Percentiles rank a stretch among this genome's conserved stretches.
phyloP scores from a whole-genome alignment of 345 rosid species.

The Aurinia saxatilis region DNA sequence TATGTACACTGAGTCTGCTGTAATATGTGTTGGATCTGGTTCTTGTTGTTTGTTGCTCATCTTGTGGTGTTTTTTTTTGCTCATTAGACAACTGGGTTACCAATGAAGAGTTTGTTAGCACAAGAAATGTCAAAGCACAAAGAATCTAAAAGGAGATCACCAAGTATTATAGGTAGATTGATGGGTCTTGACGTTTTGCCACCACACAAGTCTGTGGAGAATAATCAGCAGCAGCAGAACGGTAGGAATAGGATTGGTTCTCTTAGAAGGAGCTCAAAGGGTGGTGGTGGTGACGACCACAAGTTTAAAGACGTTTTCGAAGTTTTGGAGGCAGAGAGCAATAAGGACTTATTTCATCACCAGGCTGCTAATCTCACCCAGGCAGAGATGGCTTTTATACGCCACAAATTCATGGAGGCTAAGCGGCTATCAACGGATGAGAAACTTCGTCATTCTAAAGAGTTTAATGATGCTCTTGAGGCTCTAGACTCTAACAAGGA shows the following conservation, averaged over 20 bases:
- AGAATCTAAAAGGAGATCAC: constrained; percentile 64
- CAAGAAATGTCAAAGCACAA: constrained; percentile 78
- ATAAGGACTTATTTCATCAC: constrained; percentile 25
- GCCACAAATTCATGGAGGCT: constrained; percentile 69
- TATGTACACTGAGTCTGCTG: background rate
- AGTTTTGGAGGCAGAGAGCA: constrained; percentile 57
- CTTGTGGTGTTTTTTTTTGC: background rate
- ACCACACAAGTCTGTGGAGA: no score
- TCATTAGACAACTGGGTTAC: constrained; percentile 28
- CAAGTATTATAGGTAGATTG: constrained; percentile 76
- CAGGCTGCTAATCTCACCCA: constrained; percentile 36
- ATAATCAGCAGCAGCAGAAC: constrained; percentile 38
- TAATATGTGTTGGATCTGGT: background rate
- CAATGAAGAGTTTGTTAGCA: constrained; percentile 66
- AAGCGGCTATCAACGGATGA: constrained; percentile 70
- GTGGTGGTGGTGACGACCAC: no score
- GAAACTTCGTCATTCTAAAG: constrained; percentile 64
- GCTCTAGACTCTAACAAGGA: constrained; percentile 76
- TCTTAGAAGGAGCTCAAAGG: constrained; percentile 58
- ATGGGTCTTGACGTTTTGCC: constrained; percentile 97
- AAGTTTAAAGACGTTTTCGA: constrained; percentile 97
- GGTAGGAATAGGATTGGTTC: constrained; percentile 31
- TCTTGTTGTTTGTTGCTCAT: constrained; percentile 18
- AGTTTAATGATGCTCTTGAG: constrained; percentile 71
- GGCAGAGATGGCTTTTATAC: constrained; percentile 69